Evolutionary conservation across 169 alveolate species (phyloP), one percentile per base, ranked within the genome.

Genomic region (Eimeria brunetti): DNA sequence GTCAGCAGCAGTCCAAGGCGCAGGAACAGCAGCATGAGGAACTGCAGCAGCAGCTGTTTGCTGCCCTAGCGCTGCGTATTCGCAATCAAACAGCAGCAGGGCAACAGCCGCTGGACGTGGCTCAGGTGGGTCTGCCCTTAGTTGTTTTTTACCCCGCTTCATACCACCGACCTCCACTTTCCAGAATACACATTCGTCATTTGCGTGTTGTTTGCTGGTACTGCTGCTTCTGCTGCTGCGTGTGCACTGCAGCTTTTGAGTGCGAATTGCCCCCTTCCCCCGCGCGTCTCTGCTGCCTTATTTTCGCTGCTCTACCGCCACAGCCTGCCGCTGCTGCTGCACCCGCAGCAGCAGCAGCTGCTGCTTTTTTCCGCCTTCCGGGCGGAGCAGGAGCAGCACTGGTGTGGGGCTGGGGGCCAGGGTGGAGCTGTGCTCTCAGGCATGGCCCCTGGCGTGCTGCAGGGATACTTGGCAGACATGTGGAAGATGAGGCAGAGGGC

Each of bases 191-290:
- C 69, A 44, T 30, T 24, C 14, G n/a, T 56, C 91, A 30, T 53
- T n/a, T 16, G 51, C 51, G 12, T 81, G 51, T 5, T 81, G 89
- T 81, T n/a, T 14, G 89, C n/a, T 24, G 73, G 12, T 36, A n/a
- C 85, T 33, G 33, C 73, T 11, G 33, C 41, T 81, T 44, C 88
- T 22, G 69, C 33, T 83, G 90, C 60, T 78, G 49, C 76, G 18
- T 46, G 1, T 56, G 91, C 75, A 58, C 71, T 80, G 89, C 91
- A 83, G 91, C 75, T 83, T 11, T 58, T 83, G 76, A 83, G 91
- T 69, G 91, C 91, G 91, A 76, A 83, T 49, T 83, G 91, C 91
- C 76, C 91, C 76, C 78, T 83, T 30, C 91, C 91, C 27, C 91
- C 91, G 33, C 91, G 91, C 44, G 91, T 83, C 53, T 83, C 91